Evolutionary conservation across 2,329 filamentous ascomycete genomes (phyloP), one percentile per base, ranked within the genome.

Genomic region (Cytospora paraplurivora): DNA sequence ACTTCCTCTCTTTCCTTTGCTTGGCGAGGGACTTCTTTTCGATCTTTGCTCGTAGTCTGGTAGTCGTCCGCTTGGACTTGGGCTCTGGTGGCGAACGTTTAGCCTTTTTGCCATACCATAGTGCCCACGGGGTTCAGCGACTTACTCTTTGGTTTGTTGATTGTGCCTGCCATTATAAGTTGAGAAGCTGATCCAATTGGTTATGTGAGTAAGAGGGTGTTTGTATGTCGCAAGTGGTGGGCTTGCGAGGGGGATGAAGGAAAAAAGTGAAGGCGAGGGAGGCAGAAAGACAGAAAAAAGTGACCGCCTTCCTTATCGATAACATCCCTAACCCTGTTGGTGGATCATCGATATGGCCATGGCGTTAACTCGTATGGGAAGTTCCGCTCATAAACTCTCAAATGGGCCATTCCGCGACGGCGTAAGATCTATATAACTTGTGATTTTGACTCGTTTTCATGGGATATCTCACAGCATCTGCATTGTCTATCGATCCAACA

Each of bases 31-130:
- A 92, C 27, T 91, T 89, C 79, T 99, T 99, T 76, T 97, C 87
- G 77, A 99, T 98, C 80, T 96, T 97, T 82, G 97, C 89, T 69
- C 94, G 88, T 72, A 99, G 85, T 66, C 95, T 92, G 73, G 94
- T 91, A 52, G 94, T 88, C 70, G 86, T 87, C 77, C 95, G 90
- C 86, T 99, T 99, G 62, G 94, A 98, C 79, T 89, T 93, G 74
- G 94, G 95, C 79, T 97, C 93, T 97, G 72, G 4, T 63, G 3
- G 13, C 19, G 15, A 38, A 17, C n/a, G 13, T 32, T 61, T 35
- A 61, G 59, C 15, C n/a, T 4, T 32, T 38, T 33, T 50, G 27
- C 27, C 27, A 27, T 27, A 4, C 27, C 41, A 5, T 32, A 4
- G 6, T 10, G 32, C 1, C 10, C 8, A 33, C 19, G 21, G n/a